Evolutionary conservation across 306 rosid species (phyloP).

Genomic region (Rubus parviflorus): DNA sequence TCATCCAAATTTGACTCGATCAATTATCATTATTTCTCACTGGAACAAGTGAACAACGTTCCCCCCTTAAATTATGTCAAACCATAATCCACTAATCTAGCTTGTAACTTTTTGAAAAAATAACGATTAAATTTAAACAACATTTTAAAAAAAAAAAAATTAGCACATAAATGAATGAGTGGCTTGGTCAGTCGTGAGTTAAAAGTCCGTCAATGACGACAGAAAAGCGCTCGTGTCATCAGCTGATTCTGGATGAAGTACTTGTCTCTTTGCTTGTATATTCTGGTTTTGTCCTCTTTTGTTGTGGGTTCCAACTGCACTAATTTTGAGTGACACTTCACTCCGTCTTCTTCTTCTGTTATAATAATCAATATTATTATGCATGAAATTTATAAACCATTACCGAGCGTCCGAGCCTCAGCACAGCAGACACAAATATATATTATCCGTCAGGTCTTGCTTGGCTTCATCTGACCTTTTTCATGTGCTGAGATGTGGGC

Average conservation of each 20-base stretch:
- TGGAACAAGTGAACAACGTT: background rate
- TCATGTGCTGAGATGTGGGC: constrained; percentile 1
- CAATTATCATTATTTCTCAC: background rate
- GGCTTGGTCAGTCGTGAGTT: background rate
- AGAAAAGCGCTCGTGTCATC: background rate
- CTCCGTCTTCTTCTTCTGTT: background rate
- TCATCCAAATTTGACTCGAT: background rate
- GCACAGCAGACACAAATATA: background rate
- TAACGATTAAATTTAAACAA: background rate
- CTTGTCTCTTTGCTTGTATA: background rate
- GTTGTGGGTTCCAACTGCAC: constrained; percentile 3
- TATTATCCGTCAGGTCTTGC: background rate
- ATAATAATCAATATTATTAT: background rate
- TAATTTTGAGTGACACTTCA: too few species aligned
- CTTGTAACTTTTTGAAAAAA: background rate
- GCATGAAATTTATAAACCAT: background rate
- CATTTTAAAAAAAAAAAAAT: background rate
- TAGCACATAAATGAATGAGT: background rate
- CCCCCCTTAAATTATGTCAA: background rate
- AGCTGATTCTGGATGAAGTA: background rate
- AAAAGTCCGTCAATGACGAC: constrained; percentile 5
- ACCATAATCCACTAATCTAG: background rate
- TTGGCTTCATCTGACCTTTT: background rate
- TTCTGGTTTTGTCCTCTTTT: background rate
- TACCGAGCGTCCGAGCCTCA: background rate